Conservation (phyloP, 2,329 filamentous ascomycete species). For the Scedosporium aurantiacum region DNA sequence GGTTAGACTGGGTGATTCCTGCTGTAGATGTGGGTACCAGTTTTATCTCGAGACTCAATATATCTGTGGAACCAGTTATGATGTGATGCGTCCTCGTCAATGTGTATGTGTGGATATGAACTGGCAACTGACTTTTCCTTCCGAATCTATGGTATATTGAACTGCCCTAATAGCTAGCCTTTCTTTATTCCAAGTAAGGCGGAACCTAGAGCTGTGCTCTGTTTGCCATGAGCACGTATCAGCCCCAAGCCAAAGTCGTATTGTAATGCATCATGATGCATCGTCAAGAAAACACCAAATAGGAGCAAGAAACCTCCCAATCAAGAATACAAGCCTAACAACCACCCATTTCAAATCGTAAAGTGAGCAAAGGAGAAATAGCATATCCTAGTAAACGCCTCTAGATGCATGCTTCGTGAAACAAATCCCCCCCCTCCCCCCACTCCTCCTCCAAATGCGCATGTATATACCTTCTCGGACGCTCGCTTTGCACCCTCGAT, state of each 20-base stretch:
- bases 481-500: too few relatives aligned
- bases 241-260: too few relatives aligned
- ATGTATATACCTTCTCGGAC: background rate
- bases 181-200: too few relatives aligned
- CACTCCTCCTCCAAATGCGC: background rate
- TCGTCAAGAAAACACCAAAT: background rate
- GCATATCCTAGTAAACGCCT: background rate
- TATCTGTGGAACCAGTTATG: too few relatives aligned
- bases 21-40: background rate
- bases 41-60: background rate
- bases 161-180: too few relatives aligned
- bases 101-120: too few relatives aligned
- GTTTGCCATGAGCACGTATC: too few relatives aligned
- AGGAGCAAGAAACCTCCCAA: background rate
- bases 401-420: conserved; percentile 8
- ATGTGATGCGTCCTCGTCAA: too few relatives aligned
- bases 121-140: too few relatives aligned
- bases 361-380: background rate
- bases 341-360: background rate
- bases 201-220: too few relatives aligned
- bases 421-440: conserved; percentile 5
- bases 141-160: too few relatives aligned
- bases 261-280: background rate
- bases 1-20: background rate
- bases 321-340: background rate